A percentile compares a stretch with the other conserved stretches of the same genome.
Evolutionary conservation across 768 basidiomycete genomes (phyloP).

Genomic region (Tricholoma hemisulphureum): DNA sequence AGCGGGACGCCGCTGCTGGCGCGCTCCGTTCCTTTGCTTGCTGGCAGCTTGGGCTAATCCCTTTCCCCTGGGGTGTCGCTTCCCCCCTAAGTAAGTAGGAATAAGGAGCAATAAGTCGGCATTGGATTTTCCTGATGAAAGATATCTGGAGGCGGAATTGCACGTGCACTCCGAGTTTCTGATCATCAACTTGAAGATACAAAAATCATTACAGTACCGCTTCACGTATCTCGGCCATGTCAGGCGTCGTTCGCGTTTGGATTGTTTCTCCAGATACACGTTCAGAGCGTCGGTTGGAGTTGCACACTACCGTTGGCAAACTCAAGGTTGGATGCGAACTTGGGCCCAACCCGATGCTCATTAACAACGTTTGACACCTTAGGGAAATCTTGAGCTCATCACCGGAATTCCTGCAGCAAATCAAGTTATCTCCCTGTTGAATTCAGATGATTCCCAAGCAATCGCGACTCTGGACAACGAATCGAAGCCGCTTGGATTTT

Average conservation of each 20-base stretch:
- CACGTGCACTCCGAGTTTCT: no score
- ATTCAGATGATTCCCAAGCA: constrained; percentile 52
- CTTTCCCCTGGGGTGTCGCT: no score
- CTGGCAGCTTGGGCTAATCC: no score
- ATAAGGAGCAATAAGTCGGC: no score
- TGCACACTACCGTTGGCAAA: constrained; percentile 67
- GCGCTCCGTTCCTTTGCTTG: no score
- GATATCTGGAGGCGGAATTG: no score
- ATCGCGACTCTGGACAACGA: constrained; percentile 66
- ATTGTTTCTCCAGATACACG: constrained; percentile 86
- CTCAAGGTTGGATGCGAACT: constrained; percentile 63
- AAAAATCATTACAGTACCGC: not conserved
- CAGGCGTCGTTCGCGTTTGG: constrained; percentile 44
- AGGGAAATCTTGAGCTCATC: constrained; percentile 83
- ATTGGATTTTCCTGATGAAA: no score
- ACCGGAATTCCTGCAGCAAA: constrained; percentile 84
- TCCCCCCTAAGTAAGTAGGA: no score
- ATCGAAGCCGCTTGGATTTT: constrained; percentile 64
- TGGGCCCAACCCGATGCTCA: constrained; percentile 11
- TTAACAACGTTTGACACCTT: constrained; percentile 10
- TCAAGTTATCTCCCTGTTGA: constrained; percentile 65
- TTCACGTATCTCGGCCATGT: constrained; percentile 11
- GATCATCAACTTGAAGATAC: no score
- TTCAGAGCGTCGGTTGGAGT: constrained; percentile 84
- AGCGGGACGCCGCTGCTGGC: no score